Conservation (phyloP, 176 grass and related monocot species). For the Eleusine coracana region DNA sequence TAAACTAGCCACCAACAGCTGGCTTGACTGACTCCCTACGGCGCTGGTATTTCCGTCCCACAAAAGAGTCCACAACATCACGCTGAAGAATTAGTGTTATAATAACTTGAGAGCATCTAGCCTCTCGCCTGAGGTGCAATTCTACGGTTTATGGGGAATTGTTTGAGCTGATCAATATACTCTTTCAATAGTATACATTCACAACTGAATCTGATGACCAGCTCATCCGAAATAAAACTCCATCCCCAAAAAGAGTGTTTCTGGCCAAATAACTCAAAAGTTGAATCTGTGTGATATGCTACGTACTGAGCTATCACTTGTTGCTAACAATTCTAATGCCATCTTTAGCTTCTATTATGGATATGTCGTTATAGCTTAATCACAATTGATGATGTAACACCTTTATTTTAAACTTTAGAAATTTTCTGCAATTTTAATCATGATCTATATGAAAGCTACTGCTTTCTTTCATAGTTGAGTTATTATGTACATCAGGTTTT, state of each 20-base stretch:
- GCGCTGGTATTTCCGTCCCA: no score
- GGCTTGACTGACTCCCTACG: no score
- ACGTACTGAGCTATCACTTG: background rate
- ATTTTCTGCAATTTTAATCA: background rate
- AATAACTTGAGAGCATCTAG: background rate
- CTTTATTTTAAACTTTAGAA: background rate
- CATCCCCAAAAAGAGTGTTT: no score
- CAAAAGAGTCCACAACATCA: no score
- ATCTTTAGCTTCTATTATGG: background rate
- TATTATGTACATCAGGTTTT: no score
- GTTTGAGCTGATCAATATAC: background rate
- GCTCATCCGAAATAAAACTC: background rate
- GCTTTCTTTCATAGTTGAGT: background rate
- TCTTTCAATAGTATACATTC: background rate
- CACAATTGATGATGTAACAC: background rate
- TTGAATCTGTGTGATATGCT: no score
- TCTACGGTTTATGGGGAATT: background rate
- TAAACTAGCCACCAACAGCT: no score
- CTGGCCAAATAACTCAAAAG: background rate
- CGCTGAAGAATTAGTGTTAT: background rate
- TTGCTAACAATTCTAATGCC: background rate
- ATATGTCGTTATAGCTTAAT: background rate
- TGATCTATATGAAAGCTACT: background rate
- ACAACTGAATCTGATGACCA: background rate
- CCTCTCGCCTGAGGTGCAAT: background rate